A percentile compares a stretch with the other conserved stretches of the same genome.
phyloP scores from a whole-genome alignment of 2,329 filamentous ascomycete genomes.

The Chalaropsis thielavioides region DNA sequence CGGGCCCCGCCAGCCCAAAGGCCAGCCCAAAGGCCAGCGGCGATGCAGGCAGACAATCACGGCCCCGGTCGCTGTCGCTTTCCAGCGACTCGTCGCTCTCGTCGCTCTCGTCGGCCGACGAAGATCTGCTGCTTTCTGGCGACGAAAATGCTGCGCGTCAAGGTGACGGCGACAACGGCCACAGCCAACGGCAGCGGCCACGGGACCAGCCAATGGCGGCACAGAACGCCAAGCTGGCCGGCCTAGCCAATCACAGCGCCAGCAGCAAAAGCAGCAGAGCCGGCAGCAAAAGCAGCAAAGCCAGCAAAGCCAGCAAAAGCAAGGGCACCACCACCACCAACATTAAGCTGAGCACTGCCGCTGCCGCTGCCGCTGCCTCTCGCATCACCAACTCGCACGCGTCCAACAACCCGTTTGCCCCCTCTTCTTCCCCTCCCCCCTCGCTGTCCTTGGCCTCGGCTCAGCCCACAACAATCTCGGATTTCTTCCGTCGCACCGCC shows the following conservation, averaged over 20 bases:
- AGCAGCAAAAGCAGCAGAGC: constrained; percentile 9
- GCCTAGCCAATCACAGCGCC: constrained; percentile 13
- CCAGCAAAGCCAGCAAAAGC: neutral
- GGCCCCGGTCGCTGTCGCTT: constrained; percentile 9
- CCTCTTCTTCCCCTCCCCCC: neutral
- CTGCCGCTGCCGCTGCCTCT: neutral
- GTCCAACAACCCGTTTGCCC: neutral
- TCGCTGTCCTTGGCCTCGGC: neutral
- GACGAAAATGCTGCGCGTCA: constrained; percentile 4
- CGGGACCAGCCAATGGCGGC: constrained; percentile 14
- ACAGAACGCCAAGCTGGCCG: constrained; percentile 4
- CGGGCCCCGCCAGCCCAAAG: neutral
- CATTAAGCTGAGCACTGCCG: constrained; percentile 8
- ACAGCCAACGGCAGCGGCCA: neutral
- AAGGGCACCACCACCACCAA: neutral
- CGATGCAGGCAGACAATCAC: neutral
- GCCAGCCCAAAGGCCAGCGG: neutral
- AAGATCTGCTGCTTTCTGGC: constrained; percentile 11
- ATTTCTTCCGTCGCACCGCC: constrained; percentile 14
- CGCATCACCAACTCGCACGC: neutral
- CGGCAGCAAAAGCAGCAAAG: constrained; percentile 8
- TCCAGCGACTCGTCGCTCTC: constrained; percentile 17
- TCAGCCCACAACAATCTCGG: constrained; percentile 8
- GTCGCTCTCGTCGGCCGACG: constrained; percentile 15
- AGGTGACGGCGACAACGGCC: neutral